phyloP scores from a whole-genome alignment of 441 rosid species.

The Arabidopsis lyrata region DNA sequence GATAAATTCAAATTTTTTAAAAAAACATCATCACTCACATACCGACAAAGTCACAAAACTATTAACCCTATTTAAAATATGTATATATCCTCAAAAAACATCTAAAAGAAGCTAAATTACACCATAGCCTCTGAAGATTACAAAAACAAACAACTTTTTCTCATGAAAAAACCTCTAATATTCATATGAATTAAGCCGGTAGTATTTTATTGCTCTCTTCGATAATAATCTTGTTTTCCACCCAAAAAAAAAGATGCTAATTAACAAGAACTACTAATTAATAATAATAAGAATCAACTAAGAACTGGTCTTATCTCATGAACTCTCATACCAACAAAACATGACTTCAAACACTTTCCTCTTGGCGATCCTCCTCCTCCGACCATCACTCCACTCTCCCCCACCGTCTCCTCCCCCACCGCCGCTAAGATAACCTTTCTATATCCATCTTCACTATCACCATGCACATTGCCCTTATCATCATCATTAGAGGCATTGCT shows the following conservation, averaged over 20 bases:
- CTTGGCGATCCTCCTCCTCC: conserved; percentile 48
- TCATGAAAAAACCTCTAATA: background rate
- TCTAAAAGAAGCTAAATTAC: background rate
- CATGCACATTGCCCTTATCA: conserved; percentile 43
- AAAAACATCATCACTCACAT: background rate
- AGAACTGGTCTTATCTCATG: conserved; percentile 70
- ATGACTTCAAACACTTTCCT: conserved; percentile 61
- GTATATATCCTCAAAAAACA: no score
- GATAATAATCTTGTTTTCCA: conserved; percentile 12
- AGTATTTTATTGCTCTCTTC: conserved; percentile 15
- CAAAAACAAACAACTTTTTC: conserved; percentile 1
- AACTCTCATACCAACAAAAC: conserved; percentile 61
- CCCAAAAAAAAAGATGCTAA: background rate
- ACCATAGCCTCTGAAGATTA: conserved; percentile 23
- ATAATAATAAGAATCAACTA: conserved; percentile 43
- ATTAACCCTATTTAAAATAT: background rate
- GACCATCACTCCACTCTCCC: conserved; percentile 39
- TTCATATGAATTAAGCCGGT: conserved; percentile 36
- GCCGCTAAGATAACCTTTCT: conserved; percentile 35
- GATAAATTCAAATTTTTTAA: conserved; percentile 9
- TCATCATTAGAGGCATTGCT: background rate
- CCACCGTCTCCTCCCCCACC: conserved; percentile 40
- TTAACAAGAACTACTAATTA: conserved; percentile 14
- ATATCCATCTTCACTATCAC: conserved; percentile 34
- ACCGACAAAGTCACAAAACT: conserved; percentile 19